Evolutionary conservation across 2,329 filamentous ascomycete species (phyloP), one percentile per base, ranked within the genome.

Genomic region (Cercospora sesami): DNA sequence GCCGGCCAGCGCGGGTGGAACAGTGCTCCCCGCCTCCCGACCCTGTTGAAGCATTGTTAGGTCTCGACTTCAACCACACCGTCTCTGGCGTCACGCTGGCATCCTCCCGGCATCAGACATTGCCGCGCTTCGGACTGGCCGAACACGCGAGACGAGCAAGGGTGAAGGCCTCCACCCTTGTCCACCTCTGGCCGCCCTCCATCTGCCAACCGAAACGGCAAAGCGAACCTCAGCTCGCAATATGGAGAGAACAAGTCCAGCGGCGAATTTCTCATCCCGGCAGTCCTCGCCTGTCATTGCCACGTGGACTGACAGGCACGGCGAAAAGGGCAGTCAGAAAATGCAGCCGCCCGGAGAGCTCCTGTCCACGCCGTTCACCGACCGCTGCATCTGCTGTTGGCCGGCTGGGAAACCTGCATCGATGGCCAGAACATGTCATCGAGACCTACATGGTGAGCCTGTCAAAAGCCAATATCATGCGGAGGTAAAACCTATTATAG

Each of bases 81-180:
- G 45, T 51, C 45, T 2, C 45, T 6, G 42, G n/a, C 42, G 42
- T 48, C 42, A 48, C n/a, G 42, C 6, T 12, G 18, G n/a, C 42
- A 62, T 69, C 61, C 58, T 39, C 14, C 53, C 30, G 57, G 45
- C 45, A 66, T 28, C 58, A 39, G 28, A 60, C 60, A 39, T 39
- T 5, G 36, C 36, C 14, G 36, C 36, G 36, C 36, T 6, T 16
- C 66, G 59, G 60, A 65, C 64, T 60, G 60, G 63, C 48, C 30
- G 53, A 68, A 33, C 68, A 68, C 68, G 69, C 69, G 66, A 51
- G 45, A 51, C 1, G 45, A 51, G 21, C 21, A 51, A 63, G 51
- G 51, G 48, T 36, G 64, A 51, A 70, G 21, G 6, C 45, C 5
- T 10, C 8, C 4, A 48, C 21, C 45, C 45, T 9, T 51, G 45